Evolutionary conservation across 768 basidiomycete species (phyloP).

Genomic region (Rhodotorula toruloides): DNA sequence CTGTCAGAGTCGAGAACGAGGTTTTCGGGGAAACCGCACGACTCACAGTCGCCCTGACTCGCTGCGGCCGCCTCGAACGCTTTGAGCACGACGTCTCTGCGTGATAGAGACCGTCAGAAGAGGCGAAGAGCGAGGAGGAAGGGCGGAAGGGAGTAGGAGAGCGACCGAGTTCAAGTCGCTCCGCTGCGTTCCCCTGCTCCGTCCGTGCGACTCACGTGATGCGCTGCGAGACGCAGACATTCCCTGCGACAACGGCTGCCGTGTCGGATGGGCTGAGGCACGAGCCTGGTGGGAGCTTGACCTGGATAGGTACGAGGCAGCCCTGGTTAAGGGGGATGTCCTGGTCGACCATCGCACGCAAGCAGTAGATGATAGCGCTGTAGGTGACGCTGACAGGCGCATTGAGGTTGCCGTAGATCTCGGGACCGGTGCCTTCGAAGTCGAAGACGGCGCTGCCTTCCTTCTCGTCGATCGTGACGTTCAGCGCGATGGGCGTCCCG

Average conservation of each 20-base stretch:
- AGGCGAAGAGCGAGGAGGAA: slow-evolving; percentile 42
- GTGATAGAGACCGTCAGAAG: slow-evolving; percentile 82
- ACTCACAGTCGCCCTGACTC: slow-evolving; percentile 60
- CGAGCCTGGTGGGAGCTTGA: slow-evolving; percentile 71
- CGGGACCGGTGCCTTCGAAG: slow-evolving; percentile 54
- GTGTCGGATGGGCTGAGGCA: slow-evolving; percentile 75
- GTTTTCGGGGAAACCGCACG: neutral
- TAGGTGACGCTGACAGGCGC: slow-evolving; percentile 73
- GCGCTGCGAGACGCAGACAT: slow-evolving; percentile 52
- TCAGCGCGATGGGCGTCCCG: slow-evolving; percentile 65
- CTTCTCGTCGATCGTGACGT: slow-evolving; percentile 67
- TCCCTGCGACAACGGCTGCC: slow-evolving; percentile 88
- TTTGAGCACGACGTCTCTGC: slow-evolving; percentile 73
- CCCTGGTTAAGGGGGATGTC: slow-evolving; percentile 87
- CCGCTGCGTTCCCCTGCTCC: too few relatives aligned
- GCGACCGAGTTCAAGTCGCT: too few relatives aligned
- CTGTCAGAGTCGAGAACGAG: neutral
- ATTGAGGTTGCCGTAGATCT: slow-evolving; percentile 71
- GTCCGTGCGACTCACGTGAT: neutral
- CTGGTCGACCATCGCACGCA: slow-evolving; percentile 41
- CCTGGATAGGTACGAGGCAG: slow-evolving; percentile 61
- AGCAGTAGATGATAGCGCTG: slow-evolving; percentile 45
- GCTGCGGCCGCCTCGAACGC: slow-evolving; percentile 89
- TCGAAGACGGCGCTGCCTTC: slow-evolving; percentile 77
- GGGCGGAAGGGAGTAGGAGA: too few relatives aligned